phyloP scores from a whole-genome alignment of 2,329 filamentous ascomycete genomes.

The Cryphonectria carpinicola region DNA sequence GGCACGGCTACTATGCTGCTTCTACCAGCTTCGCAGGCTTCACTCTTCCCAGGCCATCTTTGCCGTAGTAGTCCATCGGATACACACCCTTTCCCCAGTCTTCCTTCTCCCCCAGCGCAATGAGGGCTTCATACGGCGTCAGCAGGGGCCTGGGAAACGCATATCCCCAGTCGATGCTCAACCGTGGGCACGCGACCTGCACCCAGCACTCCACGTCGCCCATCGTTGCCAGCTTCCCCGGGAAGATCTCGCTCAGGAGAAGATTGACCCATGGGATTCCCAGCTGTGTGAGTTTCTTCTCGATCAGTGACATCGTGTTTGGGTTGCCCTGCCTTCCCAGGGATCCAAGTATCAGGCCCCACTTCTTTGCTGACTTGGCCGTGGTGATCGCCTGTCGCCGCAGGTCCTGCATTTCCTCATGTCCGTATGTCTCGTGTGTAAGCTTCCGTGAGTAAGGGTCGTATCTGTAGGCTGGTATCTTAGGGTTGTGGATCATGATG shows the following conservation, averaged over 20 bases:
- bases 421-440: conserved; percentile 88
- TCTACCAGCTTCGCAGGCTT: conserved; percentile 45
- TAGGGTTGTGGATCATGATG: conserved; percentile 98
- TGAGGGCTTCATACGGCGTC: conserved; percentile 92
- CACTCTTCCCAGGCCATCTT: conserved; percentile 84
- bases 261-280: conserved; percentile 85
- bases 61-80: conserved; percentile 98
- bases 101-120: conserved; percentile 79
- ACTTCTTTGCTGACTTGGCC: conserved; percentile 79
- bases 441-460: conserved; percentile 94
- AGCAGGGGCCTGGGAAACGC: conserved; percentile 87
- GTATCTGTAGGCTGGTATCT: conserved; percentile 89
- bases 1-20: conserved; percentile 13
- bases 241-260: conserved; percentile 92
- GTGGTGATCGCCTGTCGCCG: conserved; percentile 76
- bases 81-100: conserved; percentile 80
- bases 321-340: conserved; percentile 95
- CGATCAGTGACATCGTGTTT: conserved; percentile 85
- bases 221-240: conserved; percentile 93
- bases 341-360: conserved; percentile 93
- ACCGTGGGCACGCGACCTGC: conserved; percentile 91
- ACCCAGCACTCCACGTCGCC: conserved; percentile 96
- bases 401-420: conserved; percentile 85
- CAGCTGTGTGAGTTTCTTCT: conserved; percentile 70
- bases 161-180: conserved; percentile 99